These are phyloP conservation scores for Gymnopilus dilepis DNA, from an alignment of 768 basidiomycete genomes.

Conservation along the genomic window DNA sequence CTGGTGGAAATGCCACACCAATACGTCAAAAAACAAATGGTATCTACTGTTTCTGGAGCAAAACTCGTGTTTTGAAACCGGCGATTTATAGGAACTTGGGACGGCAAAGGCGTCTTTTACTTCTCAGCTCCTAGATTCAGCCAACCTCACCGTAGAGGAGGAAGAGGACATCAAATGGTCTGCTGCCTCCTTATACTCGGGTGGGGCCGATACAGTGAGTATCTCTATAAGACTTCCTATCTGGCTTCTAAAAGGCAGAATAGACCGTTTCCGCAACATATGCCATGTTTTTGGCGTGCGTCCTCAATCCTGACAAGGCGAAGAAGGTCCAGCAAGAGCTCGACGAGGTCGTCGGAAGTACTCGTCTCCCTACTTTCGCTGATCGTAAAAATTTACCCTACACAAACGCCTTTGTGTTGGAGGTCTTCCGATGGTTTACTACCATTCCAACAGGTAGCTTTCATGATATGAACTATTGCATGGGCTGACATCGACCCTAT, in stretches of 20 bases:
- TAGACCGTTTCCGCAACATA: not conserved
- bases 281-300: conserved; percentile 40
- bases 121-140: conserved; percentile 37
- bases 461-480: conserved; percentile 38
- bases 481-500: not conserved
- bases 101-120: conserved; percentile 40
- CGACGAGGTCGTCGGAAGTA: conserved; percentile 43
- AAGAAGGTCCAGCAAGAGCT: conserved; percentile 47
- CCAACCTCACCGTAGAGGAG: conserved; percentile 32
- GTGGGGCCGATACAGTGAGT: conserved; percentile 8
- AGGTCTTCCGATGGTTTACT: conserved; percentile 37
- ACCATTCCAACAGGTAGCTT: not conserved
- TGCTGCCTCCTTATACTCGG: conserved; percentile 2
- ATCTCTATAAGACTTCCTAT: not conserved
- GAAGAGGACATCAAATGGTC: conserved; percentile 23
- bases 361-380: conserved; percentile 42
- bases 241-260: no score
- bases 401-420: conserved; percentile 43
- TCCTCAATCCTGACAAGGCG: conserved; percentile 41
- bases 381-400: conserved; percentile 48
- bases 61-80: not conserved
- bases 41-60: conserved; percentile 18
- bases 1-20: conserved; percentile 52
- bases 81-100: conserved; percentile 28
- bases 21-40: conserved; percentile 50